Percentiles rank a stretch among this genome's conserved stretches.
Conservation (phyloP, 495 filamentous ascomycete species). For the Penicillium coffeae region DNA sequence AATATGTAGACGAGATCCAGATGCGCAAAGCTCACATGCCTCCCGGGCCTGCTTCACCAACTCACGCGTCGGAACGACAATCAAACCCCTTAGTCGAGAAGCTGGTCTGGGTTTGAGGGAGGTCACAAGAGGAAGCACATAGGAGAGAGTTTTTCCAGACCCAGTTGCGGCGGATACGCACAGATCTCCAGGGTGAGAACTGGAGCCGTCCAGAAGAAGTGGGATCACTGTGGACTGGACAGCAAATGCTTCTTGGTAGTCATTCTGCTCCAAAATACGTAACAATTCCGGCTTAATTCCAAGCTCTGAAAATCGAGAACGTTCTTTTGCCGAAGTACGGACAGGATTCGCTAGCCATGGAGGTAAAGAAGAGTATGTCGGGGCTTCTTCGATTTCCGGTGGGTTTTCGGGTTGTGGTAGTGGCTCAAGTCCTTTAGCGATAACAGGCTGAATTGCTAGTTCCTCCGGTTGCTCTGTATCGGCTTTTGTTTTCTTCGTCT, state of each 20-base stretch:
- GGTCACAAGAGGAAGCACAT: constrained; percentile 79
- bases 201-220: constrained; percentile 59
- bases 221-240: constrained; percentile 81
- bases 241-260: constrained; percentile 73
- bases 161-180: constrained; percentile 88
- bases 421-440: constrained; percentile 67
- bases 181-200: constrained; percentile 64
- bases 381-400: constrained; percentile 45
- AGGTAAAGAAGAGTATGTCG: constrained; percentile 46
- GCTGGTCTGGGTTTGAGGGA: constrained; percentile 56
- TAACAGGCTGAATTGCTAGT: constrained; percentile 31
- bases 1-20: constrained; percentile 63
- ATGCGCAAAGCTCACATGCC: constrained; percentile 63
- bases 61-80: constrained; percentile 88
- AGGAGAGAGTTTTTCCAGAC: constrained; percentile 90
- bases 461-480: constrained; percentile 20
- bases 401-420: constrained; percentile 70
- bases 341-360: constrained; percentile 74
- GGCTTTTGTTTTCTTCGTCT: constrained; percentile 16
- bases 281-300: constrained; percentile 52
- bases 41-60: constrained; percentile 78
- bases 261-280: constrained; percentile 58
- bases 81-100: constrained; percentile 65
- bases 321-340: constrained; percentile 54
- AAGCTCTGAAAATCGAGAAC: constrained; percentile 58